Base-by-base conservation (phyloP, 495 filamentous ascomycete species). In the Ramalina intermedia region DNA sequence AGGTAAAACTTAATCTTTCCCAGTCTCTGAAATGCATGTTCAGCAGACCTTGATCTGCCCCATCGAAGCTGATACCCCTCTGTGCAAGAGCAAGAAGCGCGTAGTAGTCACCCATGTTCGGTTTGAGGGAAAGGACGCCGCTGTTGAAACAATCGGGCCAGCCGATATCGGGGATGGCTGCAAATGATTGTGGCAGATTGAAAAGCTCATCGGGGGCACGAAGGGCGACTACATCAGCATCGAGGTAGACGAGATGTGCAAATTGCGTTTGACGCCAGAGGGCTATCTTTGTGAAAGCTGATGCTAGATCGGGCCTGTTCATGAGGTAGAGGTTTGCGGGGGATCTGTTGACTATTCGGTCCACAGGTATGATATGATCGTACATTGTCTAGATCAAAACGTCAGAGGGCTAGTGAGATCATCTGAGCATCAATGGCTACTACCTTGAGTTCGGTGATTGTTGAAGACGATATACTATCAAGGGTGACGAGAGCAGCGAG, bases 71-170 rank as follows among this genome's bases (percentile, higher is more conserved):
- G 61, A 86, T 84, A 43, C 87, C 88, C 33, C 81, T 68, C 52
- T 87, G 74, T 24, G 93, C 89, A 63, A 96, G 74, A 43, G 84
- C 83, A 51, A 77, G 71, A 57, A 99, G 71, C 21, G 87, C 82
- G 59, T 83, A 81, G 63, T 91, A 95, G 50, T 93, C 88, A 46
- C 81, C 81, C 73, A 86, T 67, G 63, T 94, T 85, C 16, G 91
- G 91, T 23, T 76, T 82, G 40, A 96, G 64, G 39, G 84, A 85
- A 85, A 99, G 91, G 44, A 99, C 73, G 50, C 91, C 91, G 41
- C 85, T 89, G 68, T 99, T 99, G 75, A 99, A 99, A 52, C 87
- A 76, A 68, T 99, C 91, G 27, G 91, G 91, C 93, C 93, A 99
- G 58, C 91, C 91, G 56, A 96, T 82, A 60, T 99, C 91, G 29